These are phyloP conservation scores for Fusarium vanettenii DNA, from an alignment of 2,329 filamentous ascomycete genomes.

Conservation along the genomic window DNA sequence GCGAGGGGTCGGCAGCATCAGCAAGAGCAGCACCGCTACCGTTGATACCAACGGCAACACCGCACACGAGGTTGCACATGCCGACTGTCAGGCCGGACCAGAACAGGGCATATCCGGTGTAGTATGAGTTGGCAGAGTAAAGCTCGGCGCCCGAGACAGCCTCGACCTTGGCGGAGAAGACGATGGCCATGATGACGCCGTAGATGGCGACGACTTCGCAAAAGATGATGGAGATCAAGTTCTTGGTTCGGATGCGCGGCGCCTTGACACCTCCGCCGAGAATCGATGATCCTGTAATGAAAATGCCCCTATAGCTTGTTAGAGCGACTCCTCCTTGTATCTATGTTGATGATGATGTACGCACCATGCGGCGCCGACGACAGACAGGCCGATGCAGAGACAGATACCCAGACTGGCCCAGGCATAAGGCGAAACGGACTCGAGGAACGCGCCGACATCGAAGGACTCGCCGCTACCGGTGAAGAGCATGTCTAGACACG, in stretches of 20 bases:
- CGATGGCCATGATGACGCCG: constrained; percentile 99
- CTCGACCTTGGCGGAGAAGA: constrained; percentile 91
- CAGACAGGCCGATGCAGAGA: constrained; percentile 94
- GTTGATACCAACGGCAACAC: constrained; percentile 97
- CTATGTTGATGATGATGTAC: constrained; percentile 39
- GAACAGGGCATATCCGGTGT: constrained; percentile 95
- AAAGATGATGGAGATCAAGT: constrained; percentile 99
- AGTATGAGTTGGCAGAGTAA: constrained; percentile 84
- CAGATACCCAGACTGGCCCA: constrained; percentile 93
- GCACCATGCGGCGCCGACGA: constrained; percentile 97
- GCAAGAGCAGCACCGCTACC: constrained; percentile 95
- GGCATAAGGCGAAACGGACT: constrained; percentile 91
- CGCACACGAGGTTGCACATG: constrained; percentile 94
- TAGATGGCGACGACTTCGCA: constrained; percentile 99
- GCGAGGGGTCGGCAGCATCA: constrained; percentile 89
- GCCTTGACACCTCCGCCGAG: constrained; percentile 96
- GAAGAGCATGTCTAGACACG: constrained; percentile 90
- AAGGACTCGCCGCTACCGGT: constrained; percentile 96
- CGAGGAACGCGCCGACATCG: constrained; percentile 96
- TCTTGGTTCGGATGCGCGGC: constrained; percentile 98
- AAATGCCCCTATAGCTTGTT: constrained; percentile 81
- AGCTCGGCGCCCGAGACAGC: constrained; percentile 72
- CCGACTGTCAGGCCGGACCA: constrained; percentile 96
- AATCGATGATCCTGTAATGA: constrained; percentile 98
- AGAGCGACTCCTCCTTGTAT: constrained; percentile 20